A percentile compares a stretch with the other conserved stretches of the same genome.
phyloP scores from a whole-genome alignment of 108 stramenopile species.

The Phaeodactylum tricornutum region DNA sequence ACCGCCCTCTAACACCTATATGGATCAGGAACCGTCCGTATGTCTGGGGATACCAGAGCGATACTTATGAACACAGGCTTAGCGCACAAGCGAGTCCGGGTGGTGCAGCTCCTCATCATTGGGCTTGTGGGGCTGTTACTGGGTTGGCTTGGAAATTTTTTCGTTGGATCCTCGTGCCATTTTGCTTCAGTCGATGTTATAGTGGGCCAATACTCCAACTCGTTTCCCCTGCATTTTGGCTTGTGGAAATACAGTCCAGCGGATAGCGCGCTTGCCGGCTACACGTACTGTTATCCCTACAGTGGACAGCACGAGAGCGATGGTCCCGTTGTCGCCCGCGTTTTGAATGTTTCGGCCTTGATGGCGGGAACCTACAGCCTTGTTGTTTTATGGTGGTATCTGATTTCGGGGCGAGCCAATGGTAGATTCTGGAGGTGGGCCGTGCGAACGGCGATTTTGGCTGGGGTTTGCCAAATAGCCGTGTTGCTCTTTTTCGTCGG shows the following conservation, averaged over 20 bases:
- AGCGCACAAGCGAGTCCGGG: too few relatives aligned
- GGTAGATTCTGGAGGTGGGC: slow-evolving; percentile 24
- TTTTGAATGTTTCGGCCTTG: slow-evolving; percentile 14
- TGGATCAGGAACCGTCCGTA: too few relatives aligned
- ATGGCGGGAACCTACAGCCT: slow-evolving; percentile 18
- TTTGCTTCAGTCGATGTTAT: slow-evolving; percentile 25
- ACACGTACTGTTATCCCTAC: slow-evolving; percentile 34
- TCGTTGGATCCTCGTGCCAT: slow-evolving; percentile 28
- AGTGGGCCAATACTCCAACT: slow-evolving; percentile 14
- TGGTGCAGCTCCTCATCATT: slow-evolving; percentile 32
- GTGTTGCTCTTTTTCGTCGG: slow-evolving; percentile 24
- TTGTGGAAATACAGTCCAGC: slow-evolving; percentile 43
- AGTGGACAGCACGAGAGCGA: slow-evolving; percentile 14
- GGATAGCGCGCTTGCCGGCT: slow-evolving; percentile 23
- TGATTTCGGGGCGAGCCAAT: slow-evolving; percentile 25
- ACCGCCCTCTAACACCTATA: too few relatives aligned
- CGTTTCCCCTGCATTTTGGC: slow-evolving; percentile 37
- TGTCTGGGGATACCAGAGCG: too few relatives aligned
- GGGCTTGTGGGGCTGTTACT: slow-evolving; percentile 25
- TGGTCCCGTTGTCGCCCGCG: slow-evolving; percentile 22
- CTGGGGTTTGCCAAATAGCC: slow-evolving; percentile 20
- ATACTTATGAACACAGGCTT: too few relatives aligned
- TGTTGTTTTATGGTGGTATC: slow-evolving; percentile 32
- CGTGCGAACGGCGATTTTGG: slow-evolving; percentile 12
- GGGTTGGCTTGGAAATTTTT: slow-evolving; percentile 28